Evolutionary conservation across 2,329 filamentous ascomycete species (phyloP).

Genomic region (Colletotrichum abscissum): DNA sequence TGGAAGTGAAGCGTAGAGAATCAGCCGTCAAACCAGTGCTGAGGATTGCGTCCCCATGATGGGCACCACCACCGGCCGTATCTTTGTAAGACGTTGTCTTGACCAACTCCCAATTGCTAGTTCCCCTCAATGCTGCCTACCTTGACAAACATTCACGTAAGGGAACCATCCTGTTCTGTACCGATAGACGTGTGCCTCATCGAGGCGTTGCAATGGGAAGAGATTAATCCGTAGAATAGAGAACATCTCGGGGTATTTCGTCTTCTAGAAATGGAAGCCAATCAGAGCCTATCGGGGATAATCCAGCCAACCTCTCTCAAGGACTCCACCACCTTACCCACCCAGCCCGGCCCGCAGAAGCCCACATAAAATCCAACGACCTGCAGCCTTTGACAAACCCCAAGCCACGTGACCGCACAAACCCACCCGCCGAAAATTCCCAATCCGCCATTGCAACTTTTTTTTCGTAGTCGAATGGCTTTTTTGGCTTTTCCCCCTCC

Average conservation of each 20-base stretch:
- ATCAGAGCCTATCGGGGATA: not conserved
- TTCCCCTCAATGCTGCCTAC: no score
- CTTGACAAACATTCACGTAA: no score
- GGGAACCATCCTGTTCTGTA: no score
- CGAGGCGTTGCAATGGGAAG: no score
- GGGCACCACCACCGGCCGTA: not conserved
- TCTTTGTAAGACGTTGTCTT: not conserved
- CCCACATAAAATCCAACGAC: no score
- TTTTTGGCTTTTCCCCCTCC: conserved; percentile 30
- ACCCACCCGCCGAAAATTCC: conserved; percentile 25
- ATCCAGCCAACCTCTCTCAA: not conserved
- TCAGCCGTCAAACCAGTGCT: not conserved
- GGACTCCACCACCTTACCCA: not conserved
- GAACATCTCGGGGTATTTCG: no score
- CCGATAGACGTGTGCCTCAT: no score
- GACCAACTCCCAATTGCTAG: no score
- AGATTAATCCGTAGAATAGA: no score
- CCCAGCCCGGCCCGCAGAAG: not conserved
- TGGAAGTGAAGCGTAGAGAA: not conserved
- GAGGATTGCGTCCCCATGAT: not conserved
- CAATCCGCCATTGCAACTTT: conserved; percentile 13
- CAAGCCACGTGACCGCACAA: conserved; percentile 43
- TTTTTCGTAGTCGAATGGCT: not conserved
- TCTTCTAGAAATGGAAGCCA: not conserved
- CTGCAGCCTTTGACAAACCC: conserved; percentile 37